These are phyloP conservation scores for Wickerhamiella dianesei DNA, from an alignment of 805 yeast genomes.

Conservation along the genomic window DNA sequence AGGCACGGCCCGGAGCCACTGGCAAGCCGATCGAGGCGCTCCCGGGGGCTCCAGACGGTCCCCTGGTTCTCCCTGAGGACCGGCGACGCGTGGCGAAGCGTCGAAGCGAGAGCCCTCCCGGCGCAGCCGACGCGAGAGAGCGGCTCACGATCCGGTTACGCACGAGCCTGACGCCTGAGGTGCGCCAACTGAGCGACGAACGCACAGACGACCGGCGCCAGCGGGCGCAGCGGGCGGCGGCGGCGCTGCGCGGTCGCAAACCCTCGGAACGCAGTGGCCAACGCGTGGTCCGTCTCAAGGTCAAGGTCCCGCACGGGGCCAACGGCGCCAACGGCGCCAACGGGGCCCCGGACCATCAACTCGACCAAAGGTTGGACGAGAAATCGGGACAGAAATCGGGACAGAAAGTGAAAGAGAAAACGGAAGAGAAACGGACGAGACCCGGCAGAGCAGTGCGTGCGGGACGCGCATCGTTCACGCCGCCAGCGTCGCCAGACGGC, in stretches of 20 bases:
- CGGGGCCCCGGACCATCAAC: too few species aligned
- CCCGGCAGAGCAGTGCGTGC: neutral
- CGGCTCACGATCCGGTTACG: constrained; percentile 17
- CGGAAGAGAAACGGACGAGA: neutral
- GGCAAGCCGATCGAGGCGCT: constrained; percentile 61
- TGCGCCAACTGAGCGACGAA: constrained; percentile 12
- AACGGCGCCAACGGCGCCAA: too few species aligned
- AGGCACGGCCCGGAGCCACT: constrained; percentile 46
- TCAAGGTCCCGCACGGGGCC: neutral
- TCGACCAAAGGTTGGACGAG: neutral
- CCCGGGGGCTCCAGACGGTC: constrained; percentile 30
- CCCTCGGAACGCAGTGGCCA: constrained; percentile 1
- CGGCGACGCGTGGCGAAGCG: constrained; percentile 1
- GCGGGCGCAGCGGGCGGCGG: constrained; percentile 5
- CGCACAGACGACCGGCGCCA: neutral
- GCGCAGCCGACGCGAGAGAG: neutral
- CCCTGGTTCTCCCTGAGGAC: neutral
- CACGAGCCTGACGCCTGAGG: constrained; percentile 14
- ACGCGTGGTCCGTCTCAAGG: neutral
- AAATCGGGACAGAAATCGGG: neutral
- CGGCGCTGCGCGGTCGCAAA: constrained; percentile 1
- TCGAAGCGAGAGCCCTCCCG: neutral
- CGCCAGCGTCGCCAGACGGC: neutral
- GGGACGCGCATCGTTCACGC: neutral
- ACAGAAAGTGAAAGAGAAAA: neutral